phyloP scores from a whole-genome alignment of 257 asterid genomes.

The Perilla frutescens region DNA sequence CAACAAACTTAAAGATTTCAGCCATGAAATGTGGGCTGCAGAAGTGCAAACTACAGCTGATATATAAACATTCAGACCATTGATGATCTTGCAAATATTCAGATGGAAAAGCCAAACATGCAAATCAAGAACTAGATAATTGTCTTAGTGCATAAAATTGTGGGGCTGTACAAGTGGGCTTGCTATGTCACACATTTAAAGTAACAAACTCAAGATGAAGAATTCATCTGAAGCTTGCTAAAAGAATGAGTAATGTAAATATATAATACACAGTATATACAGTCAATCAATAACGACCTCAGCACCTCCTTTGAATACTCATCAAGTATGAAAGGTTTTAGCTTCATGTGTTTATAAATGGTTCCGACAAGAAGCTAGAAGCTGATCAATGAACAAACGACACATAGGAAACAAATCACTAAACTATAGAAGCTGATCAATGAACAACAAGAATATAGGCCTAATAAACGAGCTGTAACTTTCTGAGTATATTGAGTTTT shows the following conservation, averaged over 20 bases:
- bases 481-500: too few relatives aligned
- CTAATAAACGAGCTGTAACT: too few relatives aligned
- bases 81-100: too few relatives aligned
- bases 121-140: constrained; percentile 69
- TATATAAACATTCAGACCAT: too few relatives aligned
- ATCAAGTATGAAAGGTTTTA: constrained; percentile 85
- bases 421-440: too few relatives aligned
- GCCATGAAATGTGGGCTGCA: too few relatives aligned
- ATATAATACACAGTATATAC: background rate
- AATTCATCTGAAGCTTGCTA: constrained; percentile 20
- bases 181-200: constrained; percentile 39
- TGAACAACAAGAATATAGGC: too few relatives aligned
- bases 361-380: constrained; percentile 65
- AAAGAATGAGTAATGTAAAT: background rate
- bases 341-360: constrained; percentile 91
- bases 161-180: constrained; percentile 74
- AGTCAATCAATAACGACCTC: constrained; percentile 11
- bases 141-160: constrained; percentile 75
- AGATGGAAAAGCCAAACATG: too few relatives aligned
- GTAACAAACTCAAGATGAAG: constrained; percentile 27
- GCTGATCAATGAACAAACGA: too few relatives aligned
- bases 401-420: too few relatives aligned
- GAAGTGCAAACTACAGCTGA: too few relatives aligned
- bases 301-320: constrained; percentile 96
- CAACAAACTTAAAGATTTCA: too few relatives aligned